phyloP scores from a whole-genome alignment of 371 early-diverging fungal genomes.

The Neoconidiobolus thromboides region DNA sequence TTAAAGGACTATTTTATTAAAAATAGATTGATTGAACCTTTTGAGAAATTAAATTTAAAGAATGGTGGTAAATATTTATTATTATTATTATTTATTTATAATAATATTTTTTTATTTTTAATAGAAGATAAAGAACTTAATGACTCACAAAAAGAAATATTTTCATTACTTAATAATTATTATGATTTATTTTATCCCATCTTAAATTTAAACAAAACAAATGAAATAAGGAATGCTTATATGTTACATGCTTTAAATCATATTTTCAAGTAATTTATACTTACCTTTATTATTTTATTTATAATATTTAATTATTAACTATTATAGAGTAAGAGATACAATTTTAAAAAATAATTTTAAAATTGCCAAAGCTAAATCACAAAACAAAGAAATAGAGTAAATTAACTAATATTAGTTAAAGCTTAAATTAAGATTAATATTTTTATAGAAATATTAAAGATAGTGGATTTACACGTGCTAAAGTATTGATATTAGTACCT shows the following conservation, averaged over 20 bases:
- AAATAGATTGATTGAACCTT: not conserved
- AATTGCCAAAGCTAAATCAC: conserved; percentile 30
- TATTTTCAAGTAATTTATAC: conserved; percentile 37
- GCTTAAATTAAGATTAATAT: not conserved
- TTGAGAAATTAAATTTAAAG: not conserved
- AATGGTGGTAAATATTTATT: not conserved
- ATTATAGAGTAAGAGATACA: conserved; percentile 37
- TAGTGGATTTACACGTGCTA: conserved; percentile 89
- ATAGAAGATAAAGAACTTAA: conserved; percentile 17
- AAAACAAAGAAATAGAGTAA: conserved; percentile 23
- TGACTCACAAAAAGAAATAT: conserved; percentile 33
- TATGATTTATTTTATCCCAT: conserved; percentile 54
- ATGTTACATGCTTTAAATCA: conserved; percentile 79
- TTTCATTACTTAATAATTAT: conserved; percentile 47
- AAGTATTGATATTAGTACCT: conserved; percentile 74
- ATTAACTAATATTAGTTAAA: not conserved
- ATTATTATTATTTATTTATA: not conserved
- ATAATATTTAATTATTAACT: conserved; percentile 1
- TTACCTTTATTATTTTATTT: not conserved
- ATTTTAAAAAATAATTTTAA: conserved; percentile 62
- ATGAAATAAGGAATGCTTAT: conserved; percentile 48
- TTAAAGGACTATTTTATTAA: not conserved
- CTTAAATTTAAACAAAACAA: conserved; percentile 31
- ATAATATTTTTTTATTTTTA: not conserved
- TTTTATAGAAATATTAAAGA: conserved; percentile 60